Conservation (phyloP, 2,329 filamentous ascomycete genomes). For the Daldinia sp. region DNA sequence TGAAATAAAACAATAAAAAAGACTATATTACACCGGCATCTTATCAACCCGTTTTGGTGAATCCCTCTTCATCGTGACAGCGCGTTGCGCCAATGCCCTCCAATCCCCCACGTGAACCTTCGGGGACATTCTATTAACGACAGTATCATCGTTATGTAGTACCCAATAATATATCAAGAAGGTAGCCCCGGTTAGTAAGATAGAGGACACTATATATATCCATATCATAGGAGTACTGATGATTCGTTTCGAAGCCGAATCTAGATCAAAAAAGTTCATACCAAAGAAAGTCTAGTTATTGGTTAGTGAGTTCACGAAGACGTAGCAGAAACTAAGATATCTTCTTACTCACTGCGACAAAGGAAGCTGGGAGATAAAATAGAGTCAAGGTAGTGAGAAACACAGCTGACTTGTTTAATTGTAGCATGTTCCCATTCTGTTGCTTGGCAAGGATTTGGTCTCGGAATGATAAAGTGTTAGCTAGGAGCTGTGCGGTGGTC, state of each 20-base stretch:
- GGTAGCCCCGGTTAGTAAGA: conserved; percentile 45
- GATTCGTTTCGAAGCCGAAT: conserved; percentile 42
- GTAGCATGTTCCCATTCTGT: conserved; percentile 45
- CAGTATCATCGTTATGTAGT: conserved; percentile 38
- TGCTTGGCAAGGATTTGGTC: conserved; percentile 46
- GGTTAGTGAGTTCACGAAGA: not conserved
- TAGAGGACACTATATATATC: conserved; percentile 49
- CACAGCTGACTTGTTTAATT: conserved; percentile 46
- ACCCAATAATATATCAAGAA: conserved; percentile 46
- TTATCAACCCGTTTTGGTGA: not conserved
- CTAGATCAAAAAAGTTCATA: conserved; percentile 52
- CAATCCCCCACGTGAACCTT: conserved; percentile 34
- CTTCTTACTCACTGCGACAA: conserved; percentile 46
- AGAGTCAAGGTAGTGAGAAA: conserved; percentile 46
- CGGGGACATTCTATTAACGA: conserved; percentile 38
- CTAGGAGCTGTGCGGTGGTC: conserved; percentile 41
- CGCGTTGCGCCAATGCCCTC: conserved; percentile 21
- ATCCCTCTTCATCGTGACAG: conserved; percentile 13
- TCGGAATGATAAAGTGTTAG: conserved; percentile 43
- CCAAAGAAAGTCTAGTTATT: conserved; percentile 49
- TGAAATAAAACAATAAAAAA: no score
- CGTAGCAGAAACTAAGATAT: not conserved
- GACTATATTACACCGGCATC: not conserved
- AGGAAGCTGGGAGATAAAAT: conserved; percentile 48
- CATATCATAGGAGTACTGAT: conserved; percentile 49